Evolutionary conservation across 2,329 filamentous ascomycete genomes (phyloP).

Genomic region (Aspergillus sojae): DNA sequence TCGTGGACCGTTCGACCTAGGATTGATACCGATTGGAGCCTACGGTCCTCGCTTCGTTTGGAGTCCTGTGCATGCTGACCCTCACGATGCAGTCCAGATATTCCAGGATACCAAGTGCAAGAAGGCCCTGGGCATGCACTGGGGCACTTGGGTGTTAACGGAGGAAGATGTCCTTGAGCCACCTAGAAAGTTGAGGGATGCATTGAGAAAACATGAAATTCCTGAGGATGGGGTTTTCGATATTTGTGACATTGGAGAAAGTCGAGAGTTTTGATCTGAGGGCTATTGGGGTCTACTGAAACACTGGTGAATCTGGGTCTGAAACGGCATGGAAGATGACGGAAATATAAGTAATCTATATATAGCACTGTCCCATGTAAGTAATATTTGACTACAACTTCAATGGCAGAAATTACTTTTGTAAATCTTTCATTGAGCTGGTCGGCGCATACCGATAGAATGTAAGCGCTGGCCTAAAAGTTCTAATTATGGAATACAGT

Average conservation of each 20-base stretch:
- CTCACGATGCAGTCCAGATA: constrained; percentile 85
- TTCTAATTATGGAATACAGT: neutral
- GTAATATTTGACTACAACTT: neutral
- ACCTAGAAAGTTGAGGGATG: constrained; percentile 70
- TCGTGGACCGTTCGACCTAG: constrained; percentile 85
- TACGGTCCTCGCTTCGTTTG: constrained; percentile 70
- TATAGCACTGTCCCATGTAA: neutral
- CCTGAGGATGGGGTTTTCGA: constrained; percentile 76
- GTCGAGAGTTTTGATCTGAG: constrained; percentile 65
- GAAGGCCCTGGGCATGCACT: constrained; percentile 83
- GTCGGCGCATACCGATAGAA: neutral
- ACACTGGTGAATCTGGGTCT: neutral
- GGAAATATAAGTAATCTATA: neutral
- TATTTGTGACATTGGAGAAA: constrained; percentile 82
- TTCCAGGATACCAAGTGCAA: constrained; percentile 81
- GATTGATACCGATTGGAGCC: constrained; percentile 89
- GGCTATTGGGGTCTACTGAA: neutral
- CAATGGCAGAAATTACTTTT: neutral
- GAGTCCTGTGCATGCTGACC: constrained; percentile 82
- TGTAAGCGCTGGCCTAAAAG: neutral
- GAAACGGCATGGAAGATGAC: neutral
- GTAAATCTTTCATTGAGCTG: neutral
- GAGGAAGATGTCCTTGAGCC: constrained; percentile 85
- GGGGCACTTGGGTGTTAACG: constrained; percentile 87
- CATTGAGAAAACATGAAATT: constrained; percentile 68